Evolutionary conservation across 2,329 filamentous ascomycete genomes (phyloP).

Genomic region (Daldinia sp.): DNA sequence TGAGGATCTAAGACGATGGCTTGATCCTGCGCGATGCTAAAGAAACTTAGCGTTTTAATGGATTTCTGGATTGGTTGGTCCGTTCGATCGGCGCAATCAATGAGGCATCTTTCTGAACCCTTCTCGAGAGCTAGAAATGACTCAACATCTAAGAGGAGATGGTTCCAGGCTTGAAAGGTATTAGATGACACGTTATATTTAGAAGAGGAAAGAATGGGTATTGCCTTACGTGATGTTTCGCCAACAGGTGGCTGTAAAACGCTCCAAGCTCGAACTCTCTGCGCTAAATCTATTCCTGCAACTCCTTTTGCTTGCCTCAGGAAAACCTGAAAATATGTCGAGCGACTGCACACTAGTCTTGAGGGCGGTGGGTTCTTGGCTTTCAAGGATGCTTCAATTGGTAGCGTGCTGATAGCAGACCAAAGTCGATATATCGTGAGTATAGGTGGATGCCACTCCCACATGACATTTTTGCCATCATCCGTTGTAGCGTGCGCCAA

Average conservation of each 20-base stretch:
- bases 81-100: constrained; percentile 75
- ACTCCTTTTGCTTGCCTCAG: constrained; percentile 75
- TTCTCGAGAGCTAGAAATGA: constrained; percentile 69
- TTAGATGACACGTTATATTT: constrained; percentile 23
- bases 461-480: constrained; percentile 71
- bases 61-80: constrained; percentile 81
- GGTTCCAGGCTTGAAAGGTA: constrained; percentile 48
- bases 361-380: constrained; percentile 68
- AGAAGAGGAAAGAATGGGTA: constrained; percentile 45
- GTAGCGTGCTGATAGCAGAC: constrained; percentile 64
- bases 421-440: constrained; percentile 85
- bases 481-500: constrained; percentile 77
- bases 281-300: constrained; percentile 70
- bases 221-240: constrained; percentile 48
- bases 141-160: constrained; percentile 67
- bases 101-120: constrained; percentile 68
- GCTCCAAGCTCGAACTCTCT: constrained; percentile 81
- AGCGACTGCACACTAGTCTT: constrained; percentile 74
- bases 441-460: constrained; percentile 84
- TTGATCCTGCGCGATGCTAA: constrained; percentile 75
- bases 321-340: constrained; percentile 76
- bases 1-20: constrained; percentile 86
- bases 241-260: constrained; percentile 60
- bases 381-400: constrained; percentile 66
- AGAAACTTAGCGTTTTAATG: constrained; percentile 67